phyloP scores from a whole-genome alignment of 805 yeast genomes.

The Teunomyces pallodes region DNA sequence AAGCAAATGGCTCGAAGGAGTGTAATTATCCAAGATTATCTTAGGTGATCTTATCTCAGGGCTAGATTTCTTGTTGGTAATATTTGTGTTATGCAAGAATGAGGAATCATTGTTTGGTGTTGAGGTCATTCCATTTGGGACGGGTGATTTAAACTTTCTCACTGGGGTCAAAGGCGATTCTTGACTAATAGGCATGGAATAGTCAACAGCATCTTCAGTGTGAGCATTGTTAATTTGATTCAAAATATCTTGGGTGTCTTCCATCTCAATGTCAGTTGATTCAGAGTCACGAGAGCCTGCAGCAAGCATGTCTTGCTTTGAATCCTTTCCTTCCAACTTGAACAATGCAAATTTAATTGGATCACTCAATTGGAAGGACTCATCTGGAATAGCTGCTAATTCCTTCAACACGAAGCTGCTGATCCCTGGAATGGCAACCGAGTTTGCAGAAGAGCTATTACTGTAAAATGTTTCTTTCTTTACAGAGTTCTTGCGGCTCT shows the following conservation, averaged over 20 bases:
- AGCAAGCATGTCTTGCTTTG: slow-evolving; percentile 8
- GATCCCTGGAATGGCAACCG: slow-evolving; percentile 56
- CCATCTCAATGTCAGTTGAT: slow-evolving; percentile 13
- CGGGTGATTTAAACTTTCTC: slow-evolving; percentile 7
- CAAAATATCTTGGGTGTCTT: slow-evolving; percentile 35
- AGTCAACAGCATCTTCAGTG: slow-evolving; percentile 15
- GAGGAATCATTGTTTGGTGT: slow-evolving; percentile 12
- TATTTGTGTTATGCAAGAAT: slow-evolving; percentile 3
- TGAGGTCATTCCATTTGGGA: slow-evolving; percentile 8
- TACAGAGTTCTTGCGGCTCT: slow-evolving; percentile 16
- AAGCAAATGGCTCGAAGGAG: slow-evolving; percentile 25
- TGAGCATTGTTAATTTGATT: slow-evolving; percentile 39
- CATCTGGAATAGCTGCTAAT: slow-evolving; percentile 84
- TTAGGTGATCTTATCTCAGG: slow-evolving; percentile 23
- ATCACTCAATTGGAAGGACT: slow-evolving; percentile 56
- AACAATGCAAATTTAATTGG: slow-evolving; percentile 72
- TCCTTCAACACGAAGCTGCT: slow-evolving; percentile 45
- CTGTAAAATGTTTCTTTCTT: slow-evolving; percentile 9
- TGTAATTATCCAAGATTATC: slow-evolving; percentile 35
- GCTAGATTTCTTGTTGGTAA: slow-evolving; percentile 3
- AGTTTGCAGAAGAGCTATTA: slow-evolving; percentile 12
- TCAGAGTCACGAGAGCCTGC: not conserved
- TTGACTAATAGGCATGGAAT: slow-evolving; percentile 3
- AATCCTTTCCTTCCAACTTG: slow-evolving; percentile 70
- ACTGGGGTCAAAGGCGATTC: slow-evolving; percentile 34